Percentiles rank a stretch among this genome's conserved stretches.
Evolutionary conservation across 2,329 filamentous ascomycete genomes (phyloP).

Genomic region (Cladophialophora exuberans): DNA sequence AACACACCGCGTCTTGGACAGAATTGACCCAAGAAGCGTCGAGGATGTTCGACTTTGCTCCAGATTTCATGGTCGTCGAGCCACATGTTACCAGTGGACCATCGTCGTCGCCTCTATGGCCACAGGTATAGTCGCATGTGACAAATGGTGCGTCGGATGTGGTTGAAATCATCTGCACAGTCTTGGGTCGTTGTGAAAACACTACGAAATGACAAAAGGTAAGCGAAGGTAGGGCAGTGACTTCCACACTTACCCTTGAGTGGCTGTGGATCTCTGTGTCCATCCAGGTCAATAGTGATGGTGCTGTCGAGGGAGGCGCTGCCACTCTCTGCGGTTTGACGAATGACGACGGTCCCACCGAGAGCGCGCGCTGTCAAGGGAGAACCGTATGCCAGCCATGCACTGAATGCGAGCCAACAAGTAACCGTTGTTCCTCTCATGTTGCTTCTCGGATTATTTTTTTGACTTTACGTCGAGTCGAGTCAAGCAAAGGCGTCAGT

Average conservation of each 20-base stretch:
- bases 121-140: conserved; percentile 5
- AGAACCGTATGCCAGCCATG: background rate
- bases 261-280: background rate
- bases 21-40: conserved; percentile 9
- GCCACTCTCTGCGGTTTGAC: background rate
- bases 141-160: conserved; percentile 1
- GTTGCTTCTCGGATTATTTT: background rate
- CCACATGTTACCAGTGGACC: background rate
- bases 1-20: background rate
- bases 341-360: conserved; percentile 3
- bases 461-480: no score
- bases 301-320: background rate
- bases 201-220: background rate
- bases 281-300: background rate
- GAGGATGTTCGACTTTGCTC: background rate
- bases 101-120: background rate
- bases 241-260: conserved; percentile 1
- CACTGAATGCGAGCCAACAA: background rate
- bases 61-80: conserved; percentile 7
- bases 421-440: background rate
- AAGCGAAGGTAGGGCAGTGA: background rate
- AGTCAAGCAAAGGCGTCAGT: no score
- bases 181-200: background rate
- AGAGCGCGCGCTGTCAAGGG: background rate
- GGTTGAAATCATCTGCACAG: conserved; percentile 4